Conservation (phyloP, 768 basidiomycete genomes). For the Hygrophorus pudorinus region DNA sequence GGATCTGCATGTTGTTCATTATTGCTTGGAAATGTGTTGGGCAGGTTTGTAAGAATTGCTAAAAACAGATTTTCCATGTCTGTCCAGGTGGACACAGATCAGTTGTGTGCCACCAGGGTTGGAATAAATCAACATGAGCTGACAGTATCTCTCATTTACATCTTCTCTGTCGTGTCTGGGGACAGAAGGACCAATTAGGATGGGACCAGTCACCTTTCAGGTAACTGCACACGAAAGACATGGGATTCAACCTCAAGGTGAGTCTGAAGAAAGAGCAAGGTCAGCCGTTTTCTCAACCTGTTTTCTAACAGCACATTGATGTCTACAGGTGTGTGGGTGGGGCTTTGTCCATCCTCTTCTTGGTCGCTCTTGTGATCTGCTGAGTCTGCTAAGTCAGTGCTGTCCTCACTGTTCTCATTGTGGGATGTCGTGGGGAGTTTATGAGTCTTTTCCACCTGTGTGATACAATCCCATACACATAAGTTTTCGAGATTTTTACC, state of each 20-base stretch:
- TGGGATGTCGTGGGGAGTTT: constrained; percentile 10
- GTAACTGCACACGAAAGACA: constrained; percentile 5
- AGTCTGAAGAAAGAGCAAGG: background rate
- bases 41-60: constrained; percentile 7
- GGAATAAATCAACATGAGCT: constrained; percentile 33
- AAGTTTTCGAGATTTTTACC: constrained; percentile 9
- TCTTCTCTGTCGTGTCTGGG: constrained; percentile 19
- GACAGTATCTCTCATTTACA: constrained; percentile 15
- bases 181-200: constrained; percentile 24
- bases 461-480: constrained; percentile 21
- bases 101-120: constrained; percentile 24
- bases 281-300: background rate
- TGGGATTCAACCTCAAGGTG: constrained; percentile 18
- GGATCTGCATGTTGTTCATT: too few species aligned
- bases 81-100: constrained; percentile 15
- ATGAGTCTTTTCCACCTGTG: too few species aligned
- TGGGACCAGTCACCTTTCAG: constrained; percentile 15
- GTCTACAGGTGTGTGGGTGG: too few species aligned
- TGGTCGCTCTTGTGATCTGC: too few species aligned
- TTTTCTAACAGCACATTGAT: too few species aligned
- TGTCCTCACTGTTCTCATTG: constrained; percentile 1
- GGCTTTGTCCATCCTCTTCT: too few species aligned
- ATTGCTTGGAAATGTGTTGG: constrained; percentile 4
- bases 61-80: constrained; percentile 23
- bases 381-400: constrained; percentile 5